Conservation (phyloP, 2,329 filamentous ascomycete genomes). For the Fusarium dimerum region DNA sequence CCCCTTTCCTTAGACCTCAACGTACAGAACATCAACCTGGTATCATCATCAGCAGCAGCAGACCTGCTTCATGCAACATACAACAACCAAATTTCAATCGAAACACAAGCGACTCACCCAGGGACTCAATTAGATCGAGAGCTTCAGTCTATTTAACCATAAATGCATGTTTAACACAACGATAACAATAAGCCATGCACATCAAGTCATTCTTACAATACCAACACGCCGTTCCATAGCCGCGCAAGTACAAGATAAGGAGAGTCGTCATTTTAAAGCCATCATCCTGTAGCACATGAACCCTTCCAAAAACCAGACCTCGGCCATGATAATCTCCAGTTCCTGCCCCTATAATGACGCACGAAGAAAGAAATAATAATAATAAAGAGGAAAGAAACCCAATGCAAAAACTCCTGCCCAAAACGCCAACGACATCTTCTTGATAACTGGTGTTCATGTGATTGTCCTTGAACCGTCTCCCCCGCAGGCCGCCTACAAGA, state of each 20-base stretch:
- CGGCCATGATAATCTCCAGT: background rate
- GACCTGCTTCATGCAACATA: too few species aligned
- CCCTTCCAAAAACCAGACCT: background rate
- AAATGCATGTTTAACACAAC: background rate
- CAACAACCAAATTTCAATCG: too few species aligned
- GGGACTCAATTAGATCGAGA: too few species aligned
- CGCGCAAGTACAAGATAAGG: constrained; percentile 4
- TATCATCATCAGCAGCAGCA: too few species aligned
- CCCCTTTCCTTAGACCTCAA: too few species aligned
- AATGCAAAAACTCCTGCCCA: background rate
- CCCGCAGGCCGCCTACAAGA: constrained; percentile 14
- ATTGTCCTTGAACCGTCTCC: too few species aligned
- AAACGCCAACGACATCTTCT: background rate
- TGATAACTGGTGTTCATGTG: background rate
- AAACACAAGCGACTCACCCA: too few species aligned
- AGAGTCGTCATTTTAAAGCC: constrained; percentile 24
- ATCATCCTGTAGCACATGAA: constrained; percentile 1
- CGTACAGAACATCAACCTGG: too few species aligned
- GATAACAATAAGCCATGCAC: background rate
- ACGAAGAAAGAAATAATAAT: background rate
- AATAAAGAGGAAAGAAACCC: background rate
- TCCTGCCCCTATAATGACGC: background rate
- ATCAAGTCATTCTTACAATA: background rate
- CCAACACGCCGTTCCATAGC: background rate
- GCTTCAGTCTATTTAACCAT: too few species aligned